Conservation (phyloP, 345 rosid species). For the Sonneratia alba region DNA sequence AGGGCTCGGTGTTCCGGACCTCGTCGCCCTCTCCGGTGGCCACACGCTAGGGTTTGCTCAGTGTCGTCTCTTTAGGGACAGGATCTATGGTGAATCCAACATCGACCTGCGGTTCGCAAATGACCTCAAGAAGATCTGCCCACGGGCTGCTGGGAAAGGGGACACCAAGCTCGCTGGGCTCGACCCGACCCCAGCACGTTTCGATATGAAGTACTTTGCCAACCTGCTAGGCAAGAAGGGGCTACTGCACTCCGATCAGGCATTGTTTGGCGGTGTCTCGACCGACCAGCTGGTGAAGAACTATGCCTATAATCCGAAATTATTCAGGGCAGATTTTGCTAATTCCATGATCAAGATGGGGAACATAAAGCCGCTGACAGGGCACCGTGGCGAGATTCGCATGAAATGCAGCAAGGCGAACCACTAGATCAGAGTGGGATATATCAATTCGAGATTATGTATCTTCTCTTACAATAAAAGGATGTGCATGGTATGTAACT, state of each 20-base stretch:
- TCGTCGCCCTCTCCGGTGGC: slow-evolving; percentile 45
- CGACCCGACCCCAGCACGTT: slow-evolving; percentile 12
- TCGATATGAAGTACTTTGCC: slow-evolving; percentile 18
- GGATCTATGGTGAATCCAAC: slow-evolving; percentile 25
- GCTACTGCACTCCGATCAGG: slow-evolving; percentile 26
- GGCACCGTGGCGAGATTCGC: slow-evolving; percentile 40
- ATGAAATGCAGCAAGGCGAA: slow-evolving; percentile 26
- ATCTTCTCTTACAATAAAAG: too few relatives aligned
- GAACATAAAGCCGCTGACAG: slow-evolving; percentile 34
- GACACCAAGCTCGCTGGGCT: slow-evolving; percentile 12
- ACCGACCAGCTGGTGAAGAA: slow-evolving; percentile 11
- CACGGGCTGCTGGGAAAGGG: slow-evolving; percentile 10
- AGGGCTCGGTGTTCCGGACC: slow-evolving; percentile 31
- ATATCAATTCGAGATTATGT: neutral
- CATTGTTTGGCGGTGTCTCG: slow-evolving; percentile 15
- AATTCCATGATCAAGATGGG: slow-evolving; percentile 52
- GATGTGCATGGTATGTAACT: too few relatives aligned
- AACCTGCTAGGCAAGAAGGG: slow-evolving; percentile 20
- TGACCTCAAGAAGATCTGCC: slow-evolving; percentile 21
- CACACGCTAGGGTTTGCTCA: slow-evolving; percentile 39
- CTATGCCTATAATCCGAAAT: slow-evolving; percentile 12
- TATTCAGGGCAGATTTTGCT: slow-evolving; percentile 26
- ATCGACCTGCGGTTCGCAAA: slow-evolving; percentile 26
- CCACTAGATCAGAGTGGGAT: neutral
- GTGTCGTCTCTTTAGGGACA: slow-evolving; percentile 17